Evolutionary conservation across 1,284 basidiomycete genomes (phyloP).

Genomic region (Somion occarium): DNA sequence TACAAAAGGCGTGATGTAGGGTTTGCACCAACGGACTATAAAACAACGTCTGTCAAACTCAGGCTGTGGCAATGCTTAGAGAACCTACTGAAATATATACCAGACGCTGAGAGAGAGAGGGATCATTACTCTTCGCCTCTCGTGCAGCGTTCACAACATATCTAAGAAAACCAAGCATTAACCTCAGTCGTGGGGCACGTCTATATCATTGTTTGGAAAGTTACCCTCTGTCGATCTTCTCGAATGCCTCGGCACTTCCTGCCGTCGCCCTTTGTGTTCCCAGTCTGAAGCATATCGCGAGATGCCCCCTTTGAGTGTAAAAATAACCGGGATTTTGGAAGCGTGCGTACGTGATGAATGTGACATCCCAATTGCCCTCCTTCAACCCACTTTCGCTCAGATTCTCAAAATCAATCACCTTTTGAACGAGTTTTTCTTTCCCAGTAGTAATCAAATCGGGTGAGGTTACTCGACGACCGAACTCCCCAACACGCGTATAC

Average conservation of each 20-base stretch:
- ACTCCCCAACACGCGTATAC: slow-evolving; percentile 58
- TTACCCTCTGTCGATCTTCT: slow-evolving; percentile 73
- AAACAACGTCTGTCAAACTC: not conserved
- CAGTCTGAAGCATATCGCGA: too few species aligned
- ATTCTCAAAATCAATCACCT: slow-evolving; percentile 63
- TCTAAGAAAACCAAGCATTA: slow-evolving; percentile 28
- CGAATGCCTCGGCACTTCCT: slow-evolving; percentile 60
- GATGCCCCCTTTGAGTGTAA: too few species aligned
- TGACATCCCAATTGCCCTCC: slow-evolving; percentile 62
- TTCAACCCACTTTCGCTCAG: slow-evolving; percentile 45
- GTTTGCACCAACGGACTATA: slow-evolving; percentile 45
- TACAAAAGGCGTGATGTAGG: slow-evolving; percentile 49
- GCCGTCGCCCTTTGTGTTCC: slow-evolving; percentile 60
- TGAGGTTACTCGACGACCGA: slow-evolving; percentile 54
- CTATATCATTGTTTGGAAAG: slow-evolving; percentile 16
- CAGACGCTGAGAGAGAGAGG: slow-evolving; percentile 45
- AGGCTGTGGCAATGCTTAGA: not conserved
- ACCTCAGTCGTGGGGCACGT: too few species aligned
- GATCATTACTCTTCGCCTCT: slow-evolving; percentile 48
- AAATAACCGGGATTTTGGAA: too few species aligned
- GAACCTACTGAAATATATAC: slow-evolving; percentile 66
- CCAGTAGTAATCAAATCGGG: slow-evolving; percentile 31
- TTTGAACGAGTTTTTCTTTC: slow-evolving; percentile 54
- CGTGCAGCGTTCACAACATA: slow-evolving; percentile 70
- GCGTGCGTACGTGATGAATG: too few species aligned